Conservation (phyloP, 257 asterid species). For the Haberlea rhodopensis region DNA sequence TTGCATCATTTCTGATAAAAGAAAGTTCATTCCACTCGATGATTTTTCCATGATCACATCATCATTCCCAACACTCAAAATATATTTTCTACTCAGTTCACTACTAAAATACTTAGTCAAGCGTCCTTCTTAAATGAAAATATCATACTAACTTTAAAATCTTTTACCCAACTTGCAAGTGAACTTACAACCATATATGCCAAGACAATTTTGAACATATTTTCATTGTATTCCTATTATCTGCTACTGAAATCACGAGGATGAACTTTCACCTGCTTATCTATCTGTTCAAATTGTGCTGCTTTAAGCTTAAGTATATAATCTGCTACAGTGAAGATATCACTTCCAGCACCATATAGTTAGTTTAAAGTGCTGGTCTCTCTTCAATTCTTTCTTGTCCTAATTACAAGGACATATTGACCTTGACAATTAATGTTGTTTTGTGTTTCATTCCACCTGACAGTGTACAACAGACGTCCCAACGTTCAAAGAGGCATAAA, state of each 20-base stretch:
- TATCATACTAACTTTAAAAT: background rate
- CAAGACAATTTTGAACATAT: background rate
- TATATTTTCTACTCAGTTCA: background rate
- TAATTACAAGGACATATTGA: background rate
- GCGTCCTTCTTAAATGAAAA: background rate
- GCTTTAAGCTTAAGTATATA: conserved; percentile 1
- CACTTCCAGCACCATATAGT: background rate
- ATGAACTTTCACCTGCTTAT: background rate
- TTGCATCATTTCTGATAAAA: too few relatives aligned
- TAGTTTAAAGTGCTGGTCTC: background rate
- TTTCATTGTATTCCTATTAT: background rate
- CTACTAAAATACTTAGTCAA: background rate
- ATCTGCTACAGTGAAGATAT: too few relatives aligned
- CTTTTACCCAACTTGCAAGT: background rate
- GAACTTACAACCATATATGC: background rate
- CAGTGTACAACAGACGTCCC: conserved; percentile 55
- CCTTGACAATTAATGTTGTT: conserved; percentile 4
- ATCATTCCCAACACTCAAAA: background rate
- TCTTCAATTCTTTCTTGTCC: background rate
- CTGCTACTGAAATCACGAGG: background rate
- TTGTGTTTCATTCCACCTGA: conserved; percentile 60
- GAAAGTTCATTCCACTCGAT: too few relatives aligned
- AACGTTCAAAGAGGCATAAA: conserved; percentile 62
- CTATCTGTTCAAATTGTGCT: background rate
- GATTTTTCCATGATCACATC: background rate